These are phyloP conservation scores for Vanderwaltozyma yarrowii DNA, from an alignment of 805 yeast species.

Conservation along the genomic window DNA sequence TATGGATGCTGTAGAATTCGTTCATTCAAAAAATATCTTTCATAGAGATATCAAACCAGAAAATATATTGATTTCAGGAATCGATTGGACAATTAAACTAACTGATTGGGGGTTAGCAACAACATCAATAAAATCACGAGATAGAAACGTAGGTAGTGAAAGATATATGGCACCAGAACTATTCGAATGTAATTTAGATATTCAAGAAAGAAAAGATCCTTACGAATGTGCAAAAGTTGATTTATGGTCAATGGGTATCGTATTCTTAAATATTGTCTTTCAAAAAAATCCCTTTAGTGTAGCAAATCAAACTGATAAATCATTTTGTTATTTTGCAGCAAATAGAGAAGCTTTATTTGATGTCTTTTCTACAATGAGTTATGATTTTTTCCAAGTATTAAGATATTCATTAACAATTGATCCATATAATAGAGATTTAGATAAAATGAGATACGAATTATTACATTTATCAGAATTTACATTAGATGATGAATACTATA, in stretches of 20 bases:
- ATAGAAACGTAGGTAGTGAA: constrained; percentile 83
- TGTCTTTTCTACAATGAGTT: constrained; percentile 80
- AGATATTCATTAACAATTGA: constrained; percentile 72
- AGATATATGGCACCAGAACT: constrained; percentile 94
- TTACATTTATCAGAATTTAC: constrained; percentile 57
- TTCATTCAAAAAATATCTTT: constrained; percentile 63
- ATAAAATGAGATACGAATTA: constrained; percentile 50
- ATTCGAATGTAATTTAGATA: constrained; percentile 41
- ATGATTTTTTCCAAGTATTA: constrained; percentile 76
- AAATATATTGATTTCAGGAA: constrained; percentile 49
- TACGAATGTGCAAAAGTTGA: constrained; percentile 79
- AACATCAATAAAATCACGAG: constrained; percentile 39
- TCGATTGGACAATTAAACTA: constrained; percentile 47
- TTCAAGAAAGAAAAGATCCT: constrained; percentile 35
- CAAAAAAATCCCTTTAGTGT: constrained; percentile 79
- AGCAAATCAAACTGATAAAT: constrained; percentile 70
- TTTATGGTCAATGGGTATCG: constrained; percentile 84
- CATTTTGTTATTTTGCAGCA: constrained; percentile 76
- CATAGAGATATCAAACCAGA: constrained; percentile 79
- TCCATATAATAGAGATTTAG: constrained; percentile 71
- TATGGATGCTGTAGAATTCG: constrained; percentile 63
- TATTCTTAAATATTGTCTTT: constrained; percentile 73
- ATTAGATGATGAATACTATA: constrained; percentile 63
- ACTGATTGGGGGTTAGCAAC: constrained; percentile 75
- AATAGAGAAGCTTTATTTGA: constrained; percentile 87